phyloP scores from a whole-genome alignment of 192 early-diverging fungal species.

The Paraglomus occultum region DNA sequence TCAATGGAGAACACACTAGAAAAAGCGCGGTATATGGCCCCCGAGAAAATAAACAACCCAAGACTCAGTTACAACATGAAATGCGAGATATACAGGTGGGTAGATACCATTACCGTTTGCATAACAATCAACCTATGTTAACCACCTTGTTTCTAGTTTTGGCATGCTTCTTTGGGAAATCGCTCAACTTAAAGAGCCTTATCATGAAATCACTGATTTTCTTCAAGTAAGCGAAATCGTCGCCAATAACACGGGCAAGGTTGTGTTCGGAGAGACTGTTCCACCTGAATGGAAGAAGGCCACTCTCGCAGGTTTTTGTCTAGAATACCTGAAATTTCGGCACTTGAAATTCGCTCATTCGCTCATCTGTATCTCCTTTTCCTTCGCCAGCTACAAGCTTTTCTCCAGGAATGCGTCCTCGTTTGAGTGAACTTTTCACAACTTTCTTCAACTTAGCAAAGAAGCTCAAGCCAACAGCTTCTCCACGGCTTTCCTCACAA shows the following conservation, averaged over 20 bases:
- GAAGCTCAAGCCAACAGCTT: neutral
- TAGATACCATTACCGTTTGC: neutral
- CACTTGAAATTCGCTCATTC: neutral
- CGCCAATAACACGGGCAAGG: neutral
- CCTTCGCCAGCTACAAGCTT: neutral
- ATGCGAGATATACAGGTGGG: conserved; percentile 19
- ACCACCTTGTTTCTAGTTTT: neutral
- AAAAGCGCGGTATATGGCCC: conserved; percentile 14
- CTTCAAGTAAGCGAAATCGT: neutral
- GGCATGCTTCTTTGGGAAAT: conserved; percentile 24
- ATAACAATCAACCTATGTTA: neutral
- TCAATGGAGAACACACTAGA: neutral
- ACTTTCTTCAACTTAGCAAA: neutral
- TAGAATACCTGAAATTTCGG: neutral
- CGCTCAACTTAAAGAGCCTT: conserved; percentile 5
- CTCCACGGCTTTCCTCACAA: neutral
- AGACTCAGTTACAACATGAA: neutral
- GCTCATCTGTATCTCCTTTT: neutral
- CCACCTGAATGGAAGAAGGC: neutral
- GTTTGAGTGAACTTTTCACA: neutral
- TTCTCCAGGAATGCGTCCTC: neutral
- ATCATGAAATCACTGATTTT: neutral
- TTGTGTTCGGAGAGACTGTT: neutral
- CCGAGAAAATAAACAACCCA: conserved; percentile 1
- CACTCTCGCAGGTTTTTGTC: neutral